Evolutionary conservation across 495 filamentous ascomycete species (phyloP).

Genomic region (Tuber microsphaerosporum): DNA sequence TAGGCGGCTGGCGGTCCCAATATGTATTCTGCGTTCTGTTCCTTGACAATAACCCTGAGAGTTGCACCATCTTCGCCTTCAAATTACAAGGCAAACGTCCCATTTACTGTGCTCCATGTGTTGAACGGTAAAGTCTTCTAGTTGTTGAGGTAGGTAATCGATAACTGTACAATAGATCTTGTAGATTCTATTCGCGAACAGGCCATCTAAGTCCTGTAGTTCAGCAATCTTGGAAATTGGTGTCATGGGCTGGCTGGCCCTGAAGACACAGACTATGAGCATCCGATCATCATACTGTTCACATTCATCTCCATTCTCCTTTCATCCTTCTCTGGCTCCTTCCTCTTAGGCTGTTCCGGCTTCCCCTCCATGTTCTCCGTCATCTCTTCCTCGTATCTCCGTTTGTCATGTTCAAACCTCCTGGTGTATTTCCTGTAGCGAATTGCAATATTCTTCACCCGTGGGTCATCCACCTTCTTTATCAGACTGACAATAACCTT

Average conservation of each 20-base stretch:
- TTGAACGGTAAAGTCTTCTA: conserved; percentile 65
- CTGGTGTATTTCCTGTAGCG: conserved; percentile 59
- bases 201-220: conserved; percentile 16
- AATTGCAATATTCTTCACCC: conserved; percentile 55
- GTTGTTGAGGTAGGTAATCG: conserved; percentile 64
- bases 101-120: conserved; percentile 44
- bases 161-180: conserved; percentile 63
- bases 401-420: conserved; percentile 48
- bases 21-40: conserved; percentile 58
- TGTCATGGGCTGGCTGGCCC: conserved; percentile 44
- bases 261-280: conserved; percentile 46
- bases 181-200: too few relatives aligned
- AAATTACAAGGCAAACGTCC: conserved; percentile 68
- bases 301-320: conserved; percentile 37
- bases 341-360: conserved; percentile 41
- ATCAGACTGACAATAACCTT: conserved; percentile 53
- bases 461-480: conserved; percentile 45
- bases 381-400: conserved; percentile 43
- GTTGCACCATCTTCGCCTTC: conserved; percentile 48
- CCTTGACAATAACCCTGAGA: conserved; percentile 61
- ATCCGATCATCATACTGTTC: conserved; percentile 32
- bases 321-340: conserved; percentile 30
- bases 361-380: conserved; percentile 39
- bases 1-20: conserved; percentile 59
- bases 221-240: conserved; percentile 50